These are phyloP conservation scores for Salisapilia sapeloensis DNA, from an alignment of 352 stramenopile species.

Conservation along the genomic window DNA sequence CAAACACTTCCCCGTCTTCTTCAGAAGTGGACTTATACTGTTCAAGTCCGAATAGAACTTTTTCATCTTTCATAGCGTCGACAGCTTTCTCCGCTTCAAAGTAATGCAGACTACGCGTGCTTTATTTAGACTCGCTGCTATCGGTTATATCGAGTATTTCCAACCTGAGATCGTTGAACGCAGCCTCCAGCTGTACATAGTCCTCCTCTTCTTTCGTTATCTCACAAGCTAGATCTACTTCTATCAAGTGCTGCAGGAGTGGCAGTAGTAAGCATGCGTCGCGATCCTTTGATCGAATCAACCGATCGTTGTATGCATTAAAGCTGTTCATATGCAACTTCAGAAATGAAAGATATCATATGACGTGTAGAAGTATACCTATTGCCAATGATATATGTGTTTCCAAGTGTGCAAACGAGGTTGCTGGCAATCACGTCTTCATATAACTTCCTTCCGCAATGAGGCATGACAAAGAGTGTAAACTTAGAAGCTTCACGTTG, in stretches of 20 bases:
- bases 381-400: constrained; percentile 77
- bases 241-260: constrained; percentile 25
- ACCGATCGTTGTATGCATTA: constrained; percentile 51
- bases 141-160: not conserved
- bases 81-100: not conserved
- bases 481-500: constrained; percentile 10
- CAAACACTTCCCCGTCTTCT: too few relatives aligned
- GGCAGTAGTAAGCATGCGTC: constrained; percentile 21
- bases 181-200: constrained; percentile 41
- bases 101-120: not conserved
- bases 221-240: constrained; percentile 18
- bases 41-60: too few relatives aligned
- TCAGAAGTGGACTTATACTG: too few relatives aligned
- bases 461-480: constrained; percentile 87
- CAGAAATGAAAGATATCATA: not conserved
- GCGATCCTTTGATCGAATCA: constrained; percentile 24
- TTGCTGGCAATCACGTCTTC: constrained; percentile 80
- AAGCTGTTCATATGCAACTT: constrained; percentile 40
- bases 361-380: constrained; percentile 16
- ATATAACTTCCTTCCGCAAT: constrained; percentile 78
- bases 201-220: constrained; percentile 29
- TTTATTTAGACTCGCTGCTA: too few relatives aligned
- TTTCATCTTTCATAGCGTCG: too few relatives aligned
- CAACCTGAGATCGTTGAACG: constrained; percentile 62
- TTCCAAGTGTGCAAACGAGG: constrained; percentile 18